A percentile compares a stretch with the other conserved stretches of the same genome.
Conservation (phyloP, 2,329 filamentous ascomycete species). For the Penicillium verrucosum region DNA sequence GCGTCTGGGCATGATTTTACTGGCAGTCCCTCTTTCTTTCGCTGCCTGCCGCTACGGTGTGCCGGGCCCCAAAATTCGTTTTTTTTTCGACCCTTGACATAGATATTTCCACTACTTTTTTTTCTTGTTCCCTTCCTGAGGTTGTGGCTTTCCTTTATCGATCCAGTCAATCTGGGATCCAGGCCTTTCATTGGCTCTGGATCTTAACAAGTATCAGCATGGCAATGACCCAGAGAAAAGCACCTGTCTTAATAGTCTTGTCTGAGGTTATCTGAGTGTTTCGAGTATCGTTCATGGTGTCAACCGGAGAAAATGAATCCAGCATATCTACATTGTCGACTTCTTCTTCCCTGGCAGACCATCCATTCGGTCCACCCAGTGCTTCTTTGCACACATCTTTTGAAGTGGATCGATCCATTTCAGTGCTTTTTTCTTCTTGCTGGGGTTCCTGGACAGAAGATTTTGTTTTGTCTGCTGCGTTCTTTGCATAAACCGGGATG, state of each 20-base stretch:
- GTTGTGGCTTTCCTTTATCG: slow-evolving; percentile 14
- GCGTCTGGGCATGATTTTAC: slow-evolving; percentile 37
- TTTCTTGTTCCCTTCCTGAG: slow-evolving; percentile 15
- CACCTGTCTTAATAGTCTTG: slow-evolving; percentile 19
- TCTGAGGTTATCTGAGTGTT: slow-evolving; percentile 14
- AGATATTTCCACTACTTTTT: slow-evolving; percentile 27
- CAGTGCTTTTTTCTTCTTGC: slow-evolving; percentile 4
- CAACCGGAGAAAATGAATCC: slow-evolving; percentile 1
- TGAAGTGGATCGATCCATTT: slow-evolving; percentile 6
- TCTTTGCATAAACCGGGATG: slow-evolving; percentile 18
- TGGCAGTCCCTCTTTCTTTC: slow-evolving; percentile 29
- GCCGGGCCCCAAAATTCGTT: slow-evolving; percentile 27
- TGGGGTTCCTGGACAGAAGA: slow-evolving; percentile 8
- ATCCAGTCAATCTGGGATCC: slow-evolving; percentile 19
- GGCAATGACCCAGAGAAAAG: slow-evolving; percentile 23
- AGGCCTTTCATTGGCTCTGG: slow-evolving; percentile 9
- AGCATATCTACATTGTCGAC: slow-evolving; percentile 2
- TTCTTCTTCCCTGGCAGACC: background rate
- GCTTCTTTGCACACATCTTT: background rate
- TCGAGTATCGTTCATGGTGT: background rate
- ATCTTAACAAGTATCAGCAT: slow-evolving; percentile 32
- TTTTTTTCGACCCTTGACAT: slow-evolving; percentile 30
- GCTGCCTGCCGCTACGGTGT: slow-evolving; percentile 30
- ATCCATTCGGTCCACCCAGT: background rate
- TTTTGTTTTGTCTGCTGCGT: background rate